Evolutionary conservation across 371 early-diverging fungal species (phyloP).

Genomic region (Rhizomucor miehei): DNA sequence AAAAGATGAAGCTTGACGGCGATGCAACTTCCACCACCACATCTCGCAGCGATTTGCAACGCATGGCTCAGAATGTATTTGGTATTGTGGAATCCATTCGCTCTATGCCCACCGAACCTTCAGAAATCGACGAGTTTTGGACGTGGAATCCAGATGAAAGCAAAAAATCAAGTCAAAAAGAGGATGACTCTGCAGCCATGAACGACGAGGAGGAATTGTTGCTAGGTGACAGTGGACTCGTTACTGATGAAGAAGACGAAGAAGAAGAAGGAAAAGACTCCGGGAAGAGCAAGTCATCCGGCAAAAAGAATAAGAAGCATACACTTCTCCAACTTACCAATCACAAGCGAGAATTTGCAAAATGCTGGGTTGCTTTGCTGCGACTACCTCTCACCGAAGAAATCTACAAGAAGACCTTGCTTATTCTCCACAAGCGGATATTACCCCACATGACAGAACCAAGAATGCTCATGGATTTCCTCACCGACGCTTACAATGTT

Average conservation of each 20-base stretch:
- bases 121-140: slow-evolving; percentile 66
- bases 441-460: slow-evolving; percentile 83
- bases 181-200: slow-evolving; percentile 11
- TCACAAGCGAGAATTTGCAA: slow-evolving; percentile 64
- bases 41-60: background rate
- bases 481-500: slow-evolving; percentile 83
- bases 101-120: slow-evolving; percentile 58
- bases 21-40: slow-evolving; percentile 1
- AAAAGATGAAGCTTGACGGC: slow-evolving; percentile 20
- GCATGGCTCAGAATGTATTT: slow-evolving; percentile 51
- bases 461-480: slow-evolving; percentile 82
- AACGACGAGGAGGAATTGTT: slow-evolving; percentile 15
- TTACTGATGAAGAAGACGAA: slow-evolving; percentile 43
- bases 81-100: slow-evolving; percentile 52
- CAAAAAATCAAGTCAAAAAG: slow-evolving; percentile 15
- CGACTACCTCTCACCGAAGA: slow-evolving; percentile 66
- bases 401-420: slow-evolving; percentile 76
- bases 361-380: slow-evolving; percentile 82
- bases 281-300: slow-evolving; percentile 18
- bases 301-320: slow-evolving; percentile 30
- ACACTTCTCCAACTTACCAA: slow-evolving; percentile 32
- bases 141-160: slow-evolving; percentile 44
- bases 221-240: slow-evolving; percentile 25
- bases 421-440: slow-evolving; percentile 80
- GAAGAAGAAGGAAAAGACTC: slow-evolving; percentile 27